Evolutionary conservation across 805 yeast genomes (phyloP).

Genomic region (Kuraishia molischiana): DNA sequence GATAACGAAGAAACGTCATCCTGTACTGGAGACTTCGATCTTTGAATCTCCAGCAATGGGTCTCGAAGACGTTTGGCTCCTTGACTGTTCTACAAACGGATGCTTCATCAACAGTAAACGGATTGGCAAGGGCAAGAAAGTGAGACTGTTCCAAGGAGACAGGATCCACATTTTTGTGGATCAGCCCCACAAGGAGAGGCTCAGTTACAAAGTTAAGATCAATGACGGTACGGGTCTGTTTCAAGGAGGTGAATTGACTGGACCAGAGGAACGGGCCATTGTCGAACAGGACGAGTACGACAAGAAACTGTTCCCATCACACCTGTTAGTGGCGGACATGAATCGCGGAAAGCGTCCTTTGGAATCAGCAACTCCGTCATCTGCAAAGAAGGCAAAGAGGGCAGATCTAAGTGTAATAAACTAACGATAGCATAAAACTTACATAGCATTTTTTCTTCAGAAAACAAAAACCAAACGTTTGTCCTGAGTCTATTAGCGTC

Average conservation of each 20-base stretch:
- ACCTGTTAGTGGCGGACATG: neutral
- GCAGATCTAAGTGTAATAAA: conserved; percentile 9
- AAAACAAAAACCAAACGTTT: no score
- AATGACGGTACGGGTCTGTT: conserved; percentile 58
- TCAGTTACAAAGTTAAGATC: conserved; percentile 44
- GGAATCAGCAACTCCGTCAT: neutral
- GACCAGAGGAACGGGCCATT: conserved; percentile 1
- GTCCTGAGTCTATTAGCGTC: no score
- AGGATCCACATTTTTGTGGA: conserved; percentile 58
- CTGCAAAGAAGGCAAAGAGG: conserved; percentile 10
- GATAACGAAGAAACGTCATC: conserved; percentile 53
- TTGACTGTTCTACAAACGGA: conserved; percentile 74
- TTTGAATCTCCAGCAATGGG: conserved; percentile 64
- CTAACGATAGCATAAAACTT: no score
- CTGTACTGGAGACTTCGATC: conserved; percentile 38
- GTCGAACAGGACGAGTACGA: conserved; percentile 3
- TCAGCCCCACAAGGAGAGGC: conserved; percentile 34
- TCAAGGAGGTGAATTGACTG: conserved; percentile 29
- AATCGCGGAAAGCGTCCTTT: conserved; percentile 2
- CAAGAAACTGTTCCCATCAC: conserved; percentile 1
- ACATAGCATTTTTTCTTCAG: no score
- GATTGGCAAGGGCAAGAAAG: conserved; percentile 55
- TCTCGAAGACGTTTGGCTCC: conserved; percentile 69
- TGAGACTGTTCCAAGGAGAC: conserved; percentile 56
- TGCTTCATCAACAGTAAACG: conserved; percentile 57